Base-by-base conservation (phyloP, 116 monocot genomes). In the Dioscorea cayenensis region DNA sequence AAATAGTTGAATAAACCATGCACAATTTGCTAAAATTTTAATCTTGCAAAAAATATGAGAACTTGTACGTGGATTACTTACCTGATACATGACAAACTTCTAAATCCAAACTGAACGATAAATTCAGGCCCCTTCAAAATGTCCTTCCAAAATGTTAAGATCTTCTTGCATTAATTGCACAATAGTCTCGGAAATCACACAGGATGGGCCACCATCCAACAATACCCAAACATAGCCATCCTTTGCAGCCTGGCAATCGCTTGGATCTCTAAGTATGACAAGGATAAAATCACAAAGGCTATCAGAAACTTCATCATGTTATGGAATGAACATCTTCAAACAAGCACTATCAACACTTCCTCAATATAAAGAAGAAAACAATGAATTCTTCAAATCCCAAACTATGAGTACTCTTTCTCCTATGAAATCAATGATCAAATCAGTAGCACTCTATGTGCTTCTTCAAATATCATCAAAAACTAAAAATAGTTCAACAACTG, bases 181-280 rank as follows among this genome's bases (percentile, higher is more conserved):
- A 77, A 88, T 85, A 48, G 43, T 63, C 48, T 81, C 77, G 59
- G 81, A 85, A 65, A 91, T 88, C 18, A 66, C 88, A 69, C 91
- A 81, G 28, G 81, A 81, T 59, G 88, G 91, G 19, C 91, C 91
- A 73, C 88, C 91, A 83, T 91, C 88, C 73, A 88, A 79, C 48
- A 91, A 25, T 28, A 85, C 71, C 91, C 88, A 85, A 50, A 77
- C 72, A 83, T 71, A 85, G 1, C 72, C 88, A 51, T 83, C 85
- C 91, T 91, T 83, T 65, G 85, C 75, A 66, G 91, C 83, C 65
- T 66, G 70, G 68, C 65, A 91, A 72, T 88, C 77, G 70, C 83
- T 88, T 20, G 51, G 77, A 55, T 91, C 91, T 63, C 91, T 80
- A 37, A 88, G 74, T 52, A 60, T 75, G 77, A 88, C 91, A 67